Conservation (phyloP, 768 basidiomycete species). For the Filobasidium wieringae region DNA sequence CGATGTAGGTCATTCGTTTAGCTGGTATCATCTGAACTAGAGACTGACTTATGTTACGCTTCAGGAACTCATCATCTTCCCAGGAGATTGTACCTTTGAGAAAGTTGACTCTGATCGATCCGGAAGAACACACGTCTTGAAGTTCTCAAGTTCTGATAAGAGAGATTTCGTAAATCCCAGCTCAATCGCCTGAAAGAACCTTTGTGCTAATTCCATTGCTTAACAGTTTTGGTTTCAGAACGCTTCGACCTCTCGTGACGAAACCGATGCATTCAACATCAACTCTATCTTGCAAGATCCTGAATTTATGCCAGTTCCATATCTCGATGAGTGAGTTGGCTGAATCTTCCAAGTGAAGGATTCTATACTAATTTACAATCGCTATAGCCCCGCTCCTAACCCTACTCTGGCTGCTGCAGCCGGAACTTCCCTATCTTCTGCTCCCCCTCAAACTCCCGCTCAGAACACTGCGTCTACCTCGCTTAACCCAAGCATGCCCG, state of each 20-base stretch:
- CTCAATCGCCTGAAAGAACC: not conserved
- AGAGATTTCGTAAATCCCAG: slow-evolving; percentile 63
- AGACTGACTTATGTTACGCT: not conserved
- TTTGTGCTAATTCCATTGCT: not conserved
- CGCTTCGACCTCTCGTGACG: slow-evolving; percentile 15
- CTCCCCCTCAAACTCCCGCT: slow-evolving; percentile 3
- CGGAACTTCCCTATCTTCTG: not conserved
- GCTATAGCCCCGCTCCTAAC: not conserved
- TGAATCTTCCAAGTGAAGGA: not conserved
- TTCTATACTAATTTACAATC: not conserved
- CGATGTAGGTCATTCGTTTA: slow-evolving; percentile 19
- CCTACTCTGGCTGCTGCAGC: slow-evolving; percentile 1
- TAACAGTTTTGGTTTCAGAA: slow-evolving; percentile 37
- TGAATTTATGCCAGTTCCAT: not conserved
- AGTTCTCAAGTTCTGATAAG: slow-evolving; percentile 80
- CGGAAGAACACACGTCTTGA: slow-evolving; percentile 73
- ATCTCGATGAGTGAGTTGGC: not conserved
- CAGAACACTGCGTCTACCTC: not conserved
- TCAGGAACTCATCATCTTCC: slow-evolving; percentile 78
- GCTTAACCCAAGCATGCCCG: not conserved
- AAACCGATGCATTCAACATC: slow-evolving; percentile 23
- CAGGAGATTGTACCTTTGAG: slow-evolving; percentile 68
- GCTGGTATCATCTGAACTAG: not conserved
- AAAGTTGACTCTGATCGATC: slow-evolving; percentile 56
- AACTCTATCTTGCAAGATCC: slow-evolving; percentile 31